Evolutionary conservation across 352 stramenopile genomes (phyloP).

Genomic region (Globisporangium mamillatum): DNA sequence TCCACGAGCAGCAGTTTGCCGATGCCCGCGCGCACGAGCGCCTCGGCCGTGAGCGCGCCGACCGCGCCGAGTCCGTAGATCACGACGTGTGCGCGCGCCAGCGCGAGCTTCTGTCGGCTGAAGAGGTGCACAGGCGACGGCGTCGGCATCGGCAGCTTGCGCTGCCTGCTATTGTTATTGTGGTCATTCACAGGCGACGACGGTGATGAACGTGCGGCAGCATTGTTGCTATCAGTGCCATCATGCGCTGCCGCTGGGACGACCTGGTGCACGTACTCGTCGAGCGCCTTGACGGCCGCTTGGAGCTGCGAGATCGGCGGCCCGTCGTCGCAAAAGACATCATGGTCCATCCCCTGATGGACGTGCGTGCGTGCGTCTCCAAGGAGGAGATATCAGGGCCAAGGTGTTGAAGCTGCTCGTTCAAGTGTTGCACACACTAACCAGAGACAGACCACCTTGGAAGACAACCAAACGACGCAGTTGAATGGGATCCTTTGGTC

Average conservation of each 20-base stretch:
- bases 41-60: slow-evolving; percentile 27
- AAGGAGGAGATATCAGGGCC: background rate
- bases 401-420: background rate
- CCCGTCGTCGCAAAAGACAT: slow-evolving; percentile 42
- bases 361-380: background rate
- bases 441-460: background rate
- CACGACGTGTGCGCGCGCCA: slow-evolving; percentile 25
- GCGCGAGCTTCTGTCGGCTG: slow-evolving; percentile 22
- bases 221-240: background rate
- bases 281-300: slow-evolving; percentile 32
- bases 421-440: too few species aligned
- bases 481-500: background rate
- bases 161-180: background rate
- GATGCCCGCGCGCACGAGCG: slow-evolving; percentile 31
- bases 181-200: background rate
- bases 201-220: background rate
- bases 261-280: slow-evolving; percentile 31
- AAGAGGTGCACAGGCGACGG: slow-evolving; percentile 29
- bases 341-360: slow-evolving; percentile 24
- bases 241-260: slow-evolving; percentile 8
- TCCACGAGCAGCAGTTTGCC: slow-evolving; percentile 38
- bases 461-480: background rate
- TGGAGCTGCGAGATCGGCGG: slow-evolving; percentile 40
- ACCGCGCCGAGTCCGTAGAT: slow-evolving; percentile 30
- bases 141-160: background rate